Percentiles rank a stretch among this genome's conserved stretches.
These are phyloP conservation scores for Porodaedalea pini DNA, from an alignment of 1,284 basidiomycete species.

Conservation along the genomic window DNA sequence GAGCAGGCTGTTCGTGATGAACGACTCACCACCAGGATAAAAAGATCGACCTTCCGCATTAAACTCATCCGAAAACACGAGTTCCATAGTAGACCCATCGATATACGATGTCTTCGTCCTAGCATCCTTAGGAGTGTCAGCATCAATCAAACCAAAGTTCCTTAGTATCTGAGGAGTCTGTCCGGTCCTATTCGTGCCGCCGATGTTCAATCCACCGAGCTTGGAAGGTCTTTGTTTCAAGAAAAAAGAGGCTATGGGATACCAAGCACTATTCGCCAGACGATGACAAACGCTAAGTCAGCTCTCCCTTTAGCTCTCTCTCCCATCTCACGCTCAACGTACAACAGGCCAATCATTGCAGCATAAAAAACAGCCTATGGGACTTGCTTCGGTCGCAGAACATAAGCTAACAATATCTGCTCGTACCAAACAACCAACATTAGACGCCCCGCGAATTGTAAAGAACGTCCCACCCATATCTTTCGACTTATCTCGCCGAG, in stretches of 20 bases:
- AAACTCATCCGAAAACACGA: slow-evolving; percentile 73
- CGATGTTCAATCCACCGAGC: slow-evolving; percentile 39
- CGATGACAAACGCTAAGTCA: too few relatives aligned
- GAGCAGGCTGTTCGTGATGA: too few relatives aligned
- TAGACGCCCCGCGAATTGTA: slow-evolving; percentile 35
- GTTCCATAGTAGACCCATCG: slow-evolving; percentile 37
- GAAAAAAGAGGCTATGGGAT: slow-evolving; percentile 43
- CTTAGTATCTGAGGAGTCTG: slow-evolving; percentile 36
- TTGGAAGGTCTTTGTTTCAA: slow-evolving; percentile 24
- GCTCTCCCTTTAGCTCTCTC: too few relatives aligned
- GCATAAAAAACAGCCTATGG: neutral
- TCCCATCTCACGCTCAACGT: too few relatives aligned
- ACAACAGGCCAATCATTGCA: neutral
- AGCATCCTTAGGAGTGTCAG: slow-evolving; percentile 45
- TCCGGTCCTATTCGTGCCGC: slow-evolving; percentile 46
- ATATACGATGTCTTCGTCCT: slow-evolving; percentile 39
- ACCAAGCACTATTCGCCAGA: slow-evolving; percentile 36
- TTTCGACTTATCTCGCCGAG: slow-evolving; percentile 24
- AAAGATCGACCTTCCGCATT: slow-evolving; percentile 57
- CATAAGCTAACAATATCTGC: slow-evolving; percentile 20
- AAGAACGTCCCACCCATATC: slow-evolving; percentile 33
- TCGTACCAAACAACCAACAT: slow-evolving; percentile 40
- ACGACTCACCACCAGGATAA: slow-evolving; percentile 36
- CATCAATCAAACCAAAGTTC: slow-evolving; percentile 46
- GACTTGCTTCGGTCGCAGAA: too few relatives aligned